A percentile compares a stretch with the other conserved stretches of the same genome.
These are phyloP conservation scores for Yarrowia yakushimensis DNA, from an alignment of 805 yeast species.

Conservation along the genomic window DNA sequence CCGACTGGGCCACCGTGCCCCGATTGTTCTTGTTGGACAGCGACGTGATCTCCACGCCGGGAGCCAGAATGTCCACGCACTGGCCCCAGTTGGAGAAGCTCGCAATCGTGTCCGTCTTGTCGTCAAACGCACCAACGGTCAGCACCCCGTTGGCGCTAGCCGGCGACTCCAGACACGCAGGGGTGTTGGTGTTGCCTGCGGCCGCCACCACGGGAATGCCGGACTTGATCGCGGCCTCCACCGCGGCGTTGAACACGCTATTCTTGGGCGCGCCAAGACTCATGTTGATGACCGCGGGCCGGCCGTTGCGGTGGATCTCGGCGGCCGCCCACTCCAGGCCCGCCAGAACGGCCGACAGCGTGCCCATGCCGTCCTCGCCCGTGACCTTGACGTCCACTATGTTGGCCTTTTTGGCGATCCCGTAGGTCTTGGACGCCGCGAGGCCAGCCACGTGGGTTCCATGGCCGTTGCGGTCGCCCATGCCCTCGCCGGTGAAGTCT, in stretches of 20 bases:
- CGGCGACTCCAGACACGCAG: conserved; percentile 84
- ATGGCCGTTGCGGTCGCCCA: conserved; percentile 78
- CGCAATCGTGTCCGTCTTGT: conserved; percentile 64
- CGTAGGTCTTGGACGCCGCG: conserved; percentile 72
- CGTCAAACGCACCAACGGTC: conserved; percentile 88
- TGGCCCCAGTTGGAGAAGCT: conserved; percentile 86
- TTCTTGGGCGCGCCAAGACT: conserved; percentile 34
- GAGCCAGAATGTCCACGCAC: conserved; percentile 84
- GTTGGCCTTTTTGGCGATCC: conserved; percentile 70
- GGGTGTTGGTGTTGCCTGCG: conserved; percentile 66
- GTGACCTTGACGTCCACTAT: conserved; percentile 74
- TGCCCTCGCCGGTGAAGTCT: conserved; percentile 50
- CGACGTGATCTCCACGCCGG: conserved; percentile 81
- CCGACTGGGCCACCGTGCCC: conserved; percentile 37
- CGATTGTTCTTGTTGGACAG: conserved; percentile 28
- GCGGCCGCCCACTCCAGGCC: conserved; percentile 53
- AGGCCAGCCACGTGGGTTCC: conserved; percentile 91
- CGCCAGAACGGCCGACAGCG: conserved; percentile 38
- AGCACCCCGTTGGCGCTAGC: conserved; percentile 71
- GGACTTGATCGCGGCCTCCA: conserved; percentile 31
- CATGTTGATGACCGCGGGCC: conserved; percentile 32
- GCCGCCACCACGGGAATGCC: conserved; percentile 37
- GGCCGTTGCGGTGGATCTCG: conserved; percentile 50
- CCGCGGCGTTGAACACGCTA: conserved; percentile 32
- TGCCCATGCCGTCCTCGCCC: conserved; percentile 65